Percentiles rank a stretch among this genome's conserved stretches.
These are phyloP conservation scores for Serendipita sp. DNA, from an alignment of 768 basidiomycete genomes.

Conservation along the genomic window DNA sequence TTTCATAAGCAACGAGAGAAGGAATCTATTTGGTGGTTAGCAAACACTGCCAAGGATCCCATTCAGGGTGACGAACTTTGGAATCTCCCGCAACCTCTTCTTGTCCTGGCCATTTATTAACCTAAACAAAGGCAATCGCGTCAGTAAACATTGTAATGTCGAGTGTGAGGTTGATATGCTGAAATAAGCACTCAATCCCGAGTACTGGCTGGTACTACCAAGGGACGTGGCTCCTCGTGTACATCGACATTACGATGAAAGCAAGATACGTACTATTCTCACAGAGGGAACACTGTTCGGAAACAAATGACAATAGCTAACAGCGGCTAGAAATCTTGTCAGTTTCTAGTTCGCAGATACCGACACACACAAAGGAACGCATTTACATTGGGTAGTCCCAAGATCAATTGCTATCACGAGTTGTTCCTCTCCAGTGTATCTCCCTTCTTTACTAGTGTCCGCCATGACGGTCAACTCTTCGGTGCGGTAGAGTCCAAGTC, in stretches of 20 bases:
- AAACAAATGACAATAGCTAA: neutral
- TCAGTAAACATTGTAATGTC: too few relatives aligned
- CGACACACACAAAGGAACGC: too few relatives aligned
- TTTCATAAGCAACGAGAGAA: neutral
- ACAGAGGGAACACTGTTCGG: neutral
- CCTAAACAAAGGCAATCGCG: neutral
- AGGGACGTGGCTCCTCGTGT: too few relatives aligned
- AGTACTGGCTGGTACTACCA: too few relatives aligned
- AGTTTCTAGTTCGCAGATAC: neutral
- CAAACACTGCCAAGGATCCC: too few relatives aligned
- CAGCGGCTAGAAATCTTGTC: neutral
- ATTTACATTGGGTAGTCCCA: conserved; percentile 1
- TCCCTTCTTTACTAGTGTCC: neutral
- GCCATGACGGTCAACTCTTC: neutral
- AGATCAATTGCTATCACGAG: conserved; percentile 4
- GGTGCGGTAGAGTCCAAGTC: too few relatives aligned
- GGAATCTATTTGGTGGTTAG: neutral
- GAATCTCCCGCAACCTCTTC: conserved; percentile 4
- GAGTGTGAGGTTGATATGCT: too few relatives aligned
- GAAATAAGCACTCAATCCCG: too few relatives aligned
- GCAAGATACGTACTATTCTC: neutral
- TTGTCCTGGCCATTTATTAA: conserved; percentile 5
- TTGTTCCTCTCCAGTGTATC: neutral
- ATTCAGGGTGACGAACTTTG: neutral
- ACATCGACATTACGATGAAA: neutral